phyloP scores from a whole-genome alignment of 345 rosid genomes.

The Lumnitzera littorea region DNA sequence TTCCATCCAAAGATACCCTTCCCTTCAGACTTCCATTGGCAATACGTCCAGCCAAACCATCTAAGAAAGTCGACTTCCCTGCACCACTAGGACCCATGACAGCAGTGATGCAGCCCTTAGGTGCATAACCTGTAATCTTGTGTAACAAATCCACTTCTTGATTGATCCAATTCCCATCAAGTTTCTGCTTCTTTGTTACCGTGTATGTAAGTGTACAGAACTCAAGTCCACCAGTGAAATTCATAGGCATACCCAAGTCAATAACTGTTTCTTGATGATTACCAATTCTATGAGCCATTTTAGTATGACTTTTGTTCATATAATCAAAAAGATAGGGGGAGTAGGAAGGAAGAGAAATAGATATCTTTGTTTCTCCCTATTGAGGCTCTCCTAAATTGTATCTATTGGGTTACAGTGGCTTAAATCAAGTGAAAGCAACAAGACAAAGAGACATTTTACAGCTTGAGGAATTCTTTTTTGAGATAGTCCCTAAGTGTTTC shows the following conservation, averaged over 20 bases:
- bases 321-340: neutral
- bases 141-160: slow-evolving; percentile 45
- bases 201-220: slow-evolving; percentile 46
- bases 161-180: slow-evolving; percentile 39
- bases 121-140: slow-evolving; percentile 54
- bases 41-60: slow-evolving; percentile 51
- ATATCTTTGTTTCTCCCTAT: neutral
- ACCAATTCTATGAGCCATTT: slow-evolving; percentile 21
- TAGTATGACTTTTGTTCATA: neutral
- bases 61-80: slow-evolving; percentile 58
- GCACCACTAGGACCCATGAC: slow-evolving; percentile 80
- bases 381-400: slow-evolving; percentile 8
- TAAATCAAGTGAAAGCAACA: slow-evolving; percentile 9
- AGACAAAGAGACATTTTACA: slow-evolving; percentile 1
- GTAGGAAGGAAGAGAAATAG: too few relatives aligned
- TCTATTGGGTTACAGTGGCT: slow-evolving; percentile 3
- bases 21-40: slow-evolving; percentile 61
- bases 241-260: slow-evolving; percentile 26
- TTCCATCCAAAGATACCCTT: slow-evolving; percentile 41
- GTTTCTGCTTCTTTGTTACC: slow-evolving; percentile 28
- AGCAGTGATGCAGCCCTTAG: slow-evolving; percentile 56
- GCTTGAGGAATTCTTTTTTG: slow-evolving; percentile 21
- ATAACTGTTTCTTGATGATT: slow-evolving; percentile 26
- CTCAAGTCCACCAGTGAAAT: slow-evolving; percentile 46
- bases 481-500: slow-evolving; percentile 20